A percentile compares a stretch with the other conserved stretches of the same genome.
These are phyloP conservation scores for Kwoniella europaea DNA, from an alignment of 768 basidiomycete genomes.

Conservation along the genomic window DNA sequence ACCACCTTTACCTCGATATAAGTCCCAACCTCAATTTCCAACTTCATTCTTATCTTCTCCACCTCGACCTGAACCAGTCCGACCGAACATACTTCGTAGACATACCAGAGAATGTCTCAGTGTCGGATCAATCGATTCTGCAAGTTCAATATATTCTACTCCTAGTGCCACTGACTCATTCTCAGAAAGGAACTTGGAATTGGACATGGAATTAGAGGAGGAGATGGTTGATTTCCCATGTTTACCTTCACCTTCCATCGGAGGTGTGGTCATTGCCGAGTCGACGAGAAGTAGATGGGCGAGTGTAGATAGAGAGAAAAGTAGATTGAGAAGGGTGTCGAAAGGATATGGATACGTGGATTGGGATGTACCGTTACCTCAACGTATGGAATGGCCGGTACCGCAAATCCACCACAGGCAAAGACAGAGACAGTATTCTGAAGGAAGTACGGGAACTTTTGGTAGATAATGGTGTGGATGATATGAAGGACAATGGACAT, in stretches of 20 bases:
- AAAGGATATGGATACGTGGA: constrained; percentile 5
- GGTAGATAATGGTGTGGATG: background rate
- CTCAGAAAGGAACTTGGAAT: background rate
- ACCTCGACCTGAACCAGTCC: constrained; percentile 5
- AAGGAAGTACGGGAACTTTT: constrained; percentile 8
- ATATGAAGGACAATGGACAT: background rate
- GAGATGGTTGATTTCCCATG: constrained; percentile 5
- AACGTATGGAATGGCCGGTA: constrained; percentile 10
- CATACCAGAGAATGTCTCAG: constrained; percentile 9
- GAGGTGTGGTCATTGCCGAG: background rate
- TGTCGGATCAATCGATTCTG: constrained; percentile 9
- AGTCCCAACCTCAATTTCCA: constrained; percentile 18
- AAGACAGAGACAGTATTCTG: too few species aligned
- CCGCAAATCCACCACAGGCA: background rate
- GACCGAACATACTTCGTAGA: constrained; percentile 8
- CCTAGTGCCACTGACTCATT: background rate
- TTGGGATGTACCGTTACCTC: constrained; percentile 11
- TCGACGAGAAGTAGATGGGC: background rate
- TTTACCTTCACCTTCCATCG: background rate
- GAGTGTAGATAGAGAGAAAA: background rate
- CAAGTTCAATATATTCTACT: constrained; percentile 8
- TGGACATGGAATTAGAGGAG: background rate
- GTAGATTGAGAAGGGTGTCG: background rate
- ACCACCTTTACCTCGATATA: constrained; percentile 4
- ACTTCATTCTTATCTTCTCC: constrained; percentile 15